Conservation (phyloP, 805 yeast species). For the Henningerozyma blattae region DNA sequence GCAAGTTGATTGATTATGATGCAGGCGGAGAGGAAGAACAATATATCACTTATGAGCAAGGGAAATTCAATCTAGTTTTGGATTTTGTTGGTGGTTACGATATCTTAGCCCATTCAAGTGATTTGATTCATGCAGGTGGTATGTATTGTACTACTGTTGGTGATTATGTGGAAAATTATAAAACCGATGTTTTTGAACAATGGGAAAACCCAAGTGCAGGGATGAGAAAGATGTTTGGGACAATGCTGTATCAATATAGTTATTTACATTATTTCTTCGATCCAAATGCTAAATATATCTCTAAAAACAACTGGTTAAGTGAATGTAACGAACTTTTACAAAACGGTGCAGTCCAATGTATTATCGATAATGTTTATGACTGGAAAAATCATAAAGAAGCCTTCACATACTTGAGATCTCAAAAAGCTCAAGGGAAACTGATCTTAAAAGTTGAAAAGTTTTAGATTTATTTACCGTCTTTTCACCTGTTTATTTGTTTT, state of each 20-base stretch:
- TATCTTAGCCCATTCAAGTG: constrained; percentile 31
- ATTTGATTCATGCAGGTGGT: constrained; percentile 37
- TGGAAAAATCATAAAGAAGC: constrained; percentile 50
- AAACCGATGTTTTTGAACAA: constrained; percentile 24
- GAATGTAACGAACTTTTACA: constrained; percentile 35
- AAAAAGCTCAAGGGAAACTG: constrained; percentile 58
- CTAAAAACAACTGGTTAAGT: constrained; percentile 28
- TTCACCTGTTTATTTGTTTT: too few species aligned
- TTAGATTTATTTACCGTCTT: too few species aligned
- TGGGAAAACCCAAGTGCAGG: constrained; percentile 27
- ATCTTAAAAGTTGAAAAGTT: constrained; percentile 36
- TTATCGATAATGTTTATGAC: constrained; percentile 43
- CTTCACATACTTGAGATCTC: constrained; percentile 34
- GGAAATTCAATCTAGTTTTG: constrained; percentile 50
- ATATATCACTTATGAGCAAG: constrained; percentile 18
- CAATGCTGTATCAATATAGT: constrained; percentile 25
- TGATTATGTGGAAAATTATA: constrained; percentile 35
- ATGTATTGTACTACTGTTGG: constrained; percentile 53
- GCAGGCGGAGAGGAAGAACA: constrained; percentile 13
- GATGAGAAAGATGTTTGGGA: constrained; percentile 26
- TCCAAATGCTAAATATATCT: constrained; percentile 17
- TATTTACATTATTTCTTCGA: constrained; percentile 27
- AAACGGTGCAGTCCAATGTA: constrained; percentile 33
- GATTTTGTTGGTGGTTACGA: constrained; percentile 64
- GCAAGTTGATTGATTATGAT: constrained; percentile 25